A percentile compares a stretch with the other conserved stretches of the same genome.
phyloP scores from a whole-genome alignment of 495 filamentous ascomycete species.

The Hamigera avellanea region DNA sequence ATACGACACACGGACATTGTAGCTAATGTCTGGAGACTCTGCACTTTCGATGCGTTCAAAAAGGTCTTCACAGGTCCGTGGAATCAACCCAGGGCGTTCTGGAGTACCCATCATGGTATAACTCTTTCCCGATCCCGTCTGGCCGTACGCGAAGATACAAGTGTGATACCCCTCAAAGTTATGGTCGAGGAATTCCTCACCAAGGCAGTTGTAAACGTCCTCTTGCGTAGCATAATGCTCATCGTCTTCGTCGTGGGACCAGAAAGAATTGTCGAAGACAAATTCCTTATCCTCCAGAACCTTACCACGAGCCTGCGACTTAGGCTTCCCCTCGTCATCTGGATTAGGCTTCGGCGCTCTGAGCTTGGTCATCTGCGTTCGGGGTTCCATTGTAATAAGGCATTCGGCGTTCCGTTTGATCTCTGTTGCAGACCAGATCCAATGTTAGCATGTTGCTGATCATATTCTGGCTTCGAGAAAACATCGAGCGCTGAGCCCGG shows the following conservation, averaged over 20 bases:
- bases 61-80: conserved; percentile 91
- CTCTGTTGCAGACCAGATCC: conserved; percentile 40
- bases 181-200: conserved; percentile 96
- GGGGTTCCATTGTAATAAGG: conserved; percentile 81
- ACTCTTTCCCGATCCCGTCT: conserved; percentile 94
- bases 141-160: conserved; percentile 97
- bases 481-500: no score
- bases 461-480: no score
- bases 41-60: conserved; percentile 89
- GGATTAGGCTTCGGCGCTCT: conserved; percentile 48
- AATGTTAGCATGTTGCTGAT: conserved; percentile 1
- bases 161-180: conserved; percentile 99
- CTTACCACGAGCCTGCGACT: conserved; percentile 57
- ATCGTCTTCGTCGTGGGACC: conserved; percentile 71
- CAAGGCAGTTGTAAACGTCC: conserved; percentile 87
- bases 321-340: conserved; percentile 51
- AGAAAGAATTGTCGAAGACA: conserved; percentile 95
- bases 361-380: conserved; percentile 69
- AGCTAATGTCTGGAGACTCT: conserved; percentile 76
- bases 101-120: conserved; percentile 99
- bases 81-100: conserved; percentile 80
- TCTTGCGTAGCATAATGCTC: conserved; percentile 76
- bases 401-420: conserved; percentile 68
- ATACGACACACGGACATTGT: conserved; percentile 94
- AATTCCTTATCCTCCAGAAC: conserved; percentile 80